phyloP scores from a whole-genome alignment of 495 filamentous ascomycete species.

The Neurospora sp. region DNA sequence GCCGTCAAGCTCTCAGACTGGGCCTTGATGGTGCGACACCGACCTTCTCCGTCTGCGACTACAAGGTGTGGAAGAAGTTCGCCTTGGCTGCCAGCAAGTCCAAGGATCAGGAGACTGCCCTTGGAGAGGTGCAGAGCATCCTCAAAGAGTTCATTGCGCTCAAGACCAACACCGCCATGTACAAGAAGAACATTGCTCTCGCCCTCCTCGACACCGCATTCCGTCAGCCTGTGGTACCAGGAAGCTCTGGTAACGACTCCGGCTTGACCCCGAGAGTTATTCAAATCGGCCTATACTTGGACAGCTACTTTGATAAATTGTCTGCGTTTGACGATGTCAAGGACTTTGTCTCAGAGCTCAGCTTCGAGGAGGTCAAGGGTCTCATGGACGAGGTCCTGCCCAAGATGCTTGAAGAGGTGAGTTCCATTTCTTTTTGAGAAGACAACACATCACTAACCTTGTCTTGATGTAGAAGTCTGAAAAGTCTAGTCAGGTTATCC shows the following conservation, averaged over 20 bases:
- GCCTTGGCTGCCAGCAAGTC: conserved; percentile 20
- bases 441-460: not conserved
- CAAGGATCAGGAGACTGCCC: conserved; percentile 15
- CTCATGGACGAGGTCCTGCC: conserved; percentile 20
- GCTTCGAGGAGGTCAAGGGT: conserved; percentile 18
- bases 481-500: conserved; percentile 7
- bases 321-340: conserved; percentile 28
- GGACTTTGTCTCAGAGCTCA: conserved; percentile 20
- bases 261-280: conserved; percentile 18
- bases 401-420: conserved; percentile 15
- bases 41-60: conserved; percentile 25
- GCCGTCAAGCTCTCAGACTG: conserved; percentile 15
- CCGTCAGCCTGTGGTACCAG: conserved; percentile 2
- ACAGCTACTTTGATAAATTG: conserved; percentile 22
- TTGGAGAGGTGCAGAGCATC: conserved; percentile 18
- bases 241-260: conserved; percentile 1
- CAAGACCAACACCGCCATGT: conserved; percentile 18
- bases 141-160: conserved; percentile 18
- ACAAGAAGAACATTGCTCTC: conserved; percentile 24
- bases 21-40: conserved; percentile 14
- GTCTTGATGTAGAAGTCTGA: conserved; percentile 6
- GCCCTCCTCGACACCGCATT: conserved; percentile 18
- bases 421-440: not conserved
- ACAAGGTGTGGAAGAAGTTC: conserved; percentile 21
- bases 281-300: conserved; percentile 22